A percentile compares a stretch with the other conserved stretches of the same genome.
phyloP scores from a whole-genome alignment of 2,329 filamentous ascomycete species.

The Microdochium paspali region DNA sequence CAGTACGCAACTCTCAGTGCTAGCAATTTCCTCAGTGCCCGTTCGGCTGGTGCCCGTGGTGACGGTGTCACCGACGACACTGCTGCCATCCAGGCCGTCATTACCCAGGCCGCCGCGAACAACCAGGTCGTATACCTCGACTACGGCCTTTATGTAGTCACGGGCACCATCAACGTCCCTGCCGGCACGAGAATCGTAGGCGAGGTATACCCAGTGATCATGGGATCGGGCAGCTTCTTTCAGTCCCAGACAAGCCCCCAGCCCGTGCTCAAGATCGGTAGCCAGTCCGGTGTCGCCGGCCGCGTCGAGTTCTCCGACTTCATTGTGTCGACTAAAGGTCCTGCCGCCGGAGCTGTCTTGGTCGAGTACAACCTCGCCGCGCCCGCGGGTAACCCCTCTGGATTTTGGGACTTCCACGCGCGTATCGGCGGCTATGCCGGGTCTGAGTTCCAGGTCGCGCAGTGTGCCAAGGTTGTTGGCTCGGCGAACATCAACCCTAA shows the following conservation, averaged over 20 bases:
- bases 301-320: constrained; percentile 63
- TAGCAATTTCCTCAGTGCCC: constrained; percentile 45
- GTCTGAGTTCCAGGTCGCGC: constrained; percentile 56
- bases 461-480: constrained; percentile 49
- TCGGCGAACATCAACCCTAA: constrained; percentile 15
- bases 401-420: constrained; percentile 69
- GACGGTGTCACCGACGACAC: constrained; percentile 65
- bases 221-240: constrained; percentile 47
- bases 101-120: constrained; percentile 37
- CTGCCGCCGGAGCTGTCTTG: constrained; percentile 57
- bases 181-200: constrained; percentile 24
- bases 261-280: constrained; percentile 58
- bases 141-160: constrained; percentile 44
- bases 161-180: constrained; percentile 34
- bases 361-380: constrained; percentile 62
- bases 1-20: constrained; percentile 53
- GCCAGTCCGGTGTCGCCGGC: constrained; percentile 48
- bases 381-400: constrained; percentile 31
- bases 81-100: constrained; percentile 44
- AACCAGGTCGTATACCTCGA: constrained; percentile 47
- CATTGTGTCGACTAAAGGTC: constrained; percentile 59
- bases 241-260: constrained; percentile 47
- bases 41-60: constrained; percentile 52
- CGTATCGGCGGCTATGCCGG: constrained; percentile 64
- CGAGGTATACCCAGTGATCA: constrained; percentile 27